Base-by-base conservation (phyloP, 495 filamentous ascomycete genomes). In the Aspergillus bertholletiae region DNA sequence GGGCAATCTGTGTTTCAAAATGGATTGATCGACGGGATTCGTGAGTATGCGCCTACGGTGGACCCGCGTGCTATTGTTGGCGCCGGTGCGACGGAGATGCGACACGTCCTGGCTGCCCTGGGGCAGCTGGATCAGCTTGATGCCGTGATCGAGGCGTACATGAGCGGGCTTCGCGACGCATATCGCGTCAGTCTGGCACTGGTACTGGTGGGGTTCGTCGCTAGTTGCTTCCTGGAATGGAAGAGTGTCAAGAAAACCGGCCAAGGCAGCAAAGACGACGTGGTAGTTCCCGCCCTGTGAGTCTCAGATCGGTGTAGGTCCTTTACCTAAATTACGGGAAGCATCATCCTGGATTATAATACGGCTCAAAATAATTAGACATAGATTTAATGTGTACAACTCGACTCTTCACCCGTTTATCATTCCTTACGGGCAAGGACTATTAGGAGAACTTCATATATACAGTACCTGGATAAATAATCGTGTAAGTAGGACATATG, bases 1-100 rank as follows among this genome's bases (percentile, higher is more conserved):
- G 86, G 78, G 0, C 82, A 88, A 62, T 80, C 80, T 21, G 75
- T 89, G 24, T 78, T 89, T 55, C 80, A 74, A 56, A 87, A 84
- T 54, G 67, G 79, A 5, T 72, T 89, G 22, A 77, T 81, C 13
- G 57, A 66, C 0, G 74, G 76, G 27, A 65, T 87, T 2, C 27
- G 54, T 0, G 34, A 53, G 12, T 61, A 66, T 17, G 69, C 83
- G 3, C 74, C 76, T 0, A 71, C 67, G 0, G 65, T 87, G 8
- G 57, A 77, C 27, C 64, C 82, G 2, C 51, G 62, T n/a, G 44
- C 50, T 11, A 79, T 88, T 22, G 69, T 85, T 18, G 71, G 64
- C 17, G 69, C 75, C 13, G 86, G 86, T 5, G 86, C 83, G 0
- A 86, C 86, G 0, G 75, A 80, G 26, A 63, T 88, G 15, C 57